These are phyloP conservation scores for Gastrodia elata DNA, from an alignment of 106 monocot genomes.

Conservation along the genomic window DNA sequence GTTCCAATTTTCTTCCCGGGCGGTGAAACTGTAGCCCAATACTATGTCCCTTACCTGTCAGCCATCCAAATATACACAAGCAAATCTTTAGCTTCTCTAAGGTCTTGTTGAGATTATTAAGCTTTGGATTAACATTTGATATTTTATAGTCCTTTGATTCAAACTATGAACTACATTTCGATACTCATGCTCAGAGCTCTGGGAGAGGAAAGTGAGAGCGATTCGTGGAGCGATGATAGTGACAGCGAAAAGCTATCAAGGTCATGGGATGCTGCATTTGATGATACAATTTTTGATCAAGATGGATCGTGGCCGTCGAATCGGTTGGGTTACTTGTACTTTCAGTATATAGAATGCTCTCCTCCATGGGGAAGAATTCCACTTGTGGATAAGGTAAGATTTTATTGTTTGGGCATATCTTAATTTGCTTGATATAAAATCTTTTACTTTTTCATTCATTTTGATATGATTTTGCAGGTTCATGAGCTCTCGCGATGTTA, in stretches of 20 bases:
- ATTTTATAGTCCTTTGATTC: not conserved
- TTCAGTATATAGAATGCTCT: constrained; percentile 49
- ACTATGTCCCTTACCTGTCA: constrained; percentile 67
- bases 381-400: constrained; percentile 47
- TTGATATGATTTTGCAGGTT: constrained; percentile 20
- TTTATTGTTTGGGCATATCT: not conserved
- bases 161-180: not conserved
- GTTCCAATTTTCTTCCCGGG: constrained; percentile 26
- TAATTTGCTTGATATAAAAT: not conserved
- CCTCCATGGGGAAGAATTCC: constrained; percentile 55
- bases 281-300: constrained; percentile 17
- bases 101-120: not conserved
- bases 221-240: constrained; percentile 62
- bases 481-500: constrained; percentile 30
- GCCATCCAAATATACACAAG: constrained; percentile 68
- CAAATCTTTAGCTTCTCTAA: constrained; percentile 19
- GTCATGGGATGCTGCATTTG: constrained; percentile 41
- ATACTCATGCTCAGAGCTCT: constrained; percentile 6
- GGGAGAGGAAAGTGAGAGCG: constrained; percentile 40
- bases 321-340: constrained; percentile 36
- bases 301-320: constrained; percentile 26
- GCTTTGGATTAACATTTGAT: not conserved
- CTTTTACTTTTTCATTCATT: not conserved
- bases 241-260: constrained; percentile 47
- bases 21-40: constrained; percentile 39